A percentile compares a stretch with the other conserved stretches of the same genome.
Conservation (phyloP, 768 basidiomycete genomes). For the Phaffia australis region DNA sequence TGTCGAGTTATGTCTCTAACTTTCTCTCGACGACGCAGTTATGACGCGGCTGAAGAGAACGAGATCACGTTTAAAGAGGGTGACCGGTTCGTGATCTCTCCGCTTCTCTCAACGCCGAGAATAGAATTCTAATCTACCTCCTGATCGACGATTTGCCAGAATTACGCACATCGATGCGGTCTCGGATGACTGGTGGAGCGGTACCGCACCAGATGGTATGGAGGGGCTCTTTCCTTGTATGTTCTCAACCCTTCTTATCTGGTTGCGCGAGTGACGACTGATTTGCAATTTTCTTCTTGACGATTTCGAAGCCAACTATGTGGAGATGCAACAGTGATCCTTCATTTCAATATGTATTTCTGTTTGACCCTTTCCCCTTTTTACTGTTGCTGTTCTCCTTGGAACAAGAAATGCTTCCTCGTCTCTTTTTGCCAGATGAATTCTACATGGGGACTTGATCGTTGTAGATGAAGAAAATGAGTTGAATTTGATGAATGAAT, state of each 20-base stretch:
- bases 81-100: slow-evolving; percentile 49
- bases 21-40: slow-evolving; percentile 43
- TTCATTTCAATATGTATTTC: too few species aligned
- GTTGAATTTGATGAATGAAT: too few species aligned
- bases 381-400: too few species aligned
- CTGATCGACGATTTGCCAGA: too few species aligned
- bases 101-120: too few species aligned
- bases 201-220: slow-evolving; percentile 38
- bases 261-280: background rate
- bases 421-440: too few species aligned
- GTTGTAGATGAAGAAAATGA: too few species aligned
- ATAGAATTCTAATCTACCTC: too few species aligned
- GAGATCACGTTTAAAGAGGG: slow-evolving; percentile 77
- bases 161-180: slow-evolving; percentile 51
- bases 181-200: slow-evolving; percentile 88
- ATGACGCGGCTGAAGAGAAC: slow-evolving; percentile 83
- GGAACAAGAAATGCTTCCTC: too few species aligned
- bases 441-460: too few species aligned
- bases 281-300: too few species aligned
- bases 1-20: background rate
- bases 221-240: slow-evolving; percentile 37
- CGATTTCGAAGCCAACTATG: slow-evolving; percentile 8
- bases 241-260: slow-evolving; percentile 11
- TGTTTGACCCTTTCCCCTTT: too few species aligned
- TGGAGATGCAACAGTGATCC: slow-evolving; percentile 14